Percentiles rank a stretch among this genome's conserved stretches.
Evolutionary conservation across 306 rosid genomes (phyloP).

Genomic region (Nissolia schottii): DNA sequence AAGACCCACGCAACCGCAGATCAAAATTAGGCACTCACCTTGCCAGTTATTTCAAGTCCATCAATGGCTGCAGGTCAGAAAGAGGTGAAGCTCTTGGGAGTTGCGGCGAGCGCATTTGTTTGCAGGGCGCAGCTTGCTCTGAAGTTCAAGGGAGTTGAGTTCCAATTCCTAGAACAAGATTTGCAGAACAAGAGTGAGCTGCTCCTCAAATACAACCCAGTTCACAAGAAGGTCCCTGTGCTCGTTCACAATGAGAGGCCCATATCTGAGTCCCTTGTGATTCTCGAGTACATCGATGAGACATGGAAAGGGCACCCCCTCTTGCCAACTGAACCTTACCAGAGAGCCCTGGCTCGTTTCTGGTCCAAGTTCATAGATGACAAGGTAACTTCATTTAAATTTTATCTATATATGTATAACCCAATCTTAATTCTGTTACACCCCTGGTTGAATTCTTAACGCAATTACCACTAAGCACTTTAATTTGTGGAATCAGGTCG

Average conservation of each 20-base stretch:
- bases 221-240: conserved; percentile 49
- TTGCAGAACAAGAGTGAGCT: conserved; percentile 30
- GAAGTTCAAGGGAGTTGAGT: conserved; percentile 45
- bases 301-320: conserved; percentile 40
- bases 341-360: conserved; percentile 47
- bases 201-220: conserved; percentile 51
- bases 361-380: conserved; percentile 58
- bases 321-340: conserved; percentile 40
- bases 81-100: conserved; percentile 36
- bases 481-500: no score
- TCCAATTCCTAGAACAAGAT: conserved; percentile 38
- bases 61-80: conserved; percentile 7
- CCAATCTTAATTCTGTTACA: no score
- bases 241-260: conserved; percentile 45
- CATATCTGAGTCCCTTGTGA: conserved; percentile 50
- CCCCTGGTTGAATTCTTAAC: no score
- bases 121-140: conserved; percentile 42
- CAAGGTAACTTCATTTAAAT: conserved; percentile 24
- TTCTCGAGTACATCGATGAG: conserved; percentile 50
- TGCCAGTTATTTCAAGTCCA: no score
- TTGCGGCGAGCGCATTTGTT: conserved; percentile 41
- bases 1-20: no score
- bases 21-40: no score
- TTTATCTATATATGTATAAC: no score
- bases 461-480: no score